Evolutionary conservation across 768 basidiomycete species (phyloP), one percentile per base, ranked within the genome.

Genomic region (Cystobasidium ongulense): DNA sequence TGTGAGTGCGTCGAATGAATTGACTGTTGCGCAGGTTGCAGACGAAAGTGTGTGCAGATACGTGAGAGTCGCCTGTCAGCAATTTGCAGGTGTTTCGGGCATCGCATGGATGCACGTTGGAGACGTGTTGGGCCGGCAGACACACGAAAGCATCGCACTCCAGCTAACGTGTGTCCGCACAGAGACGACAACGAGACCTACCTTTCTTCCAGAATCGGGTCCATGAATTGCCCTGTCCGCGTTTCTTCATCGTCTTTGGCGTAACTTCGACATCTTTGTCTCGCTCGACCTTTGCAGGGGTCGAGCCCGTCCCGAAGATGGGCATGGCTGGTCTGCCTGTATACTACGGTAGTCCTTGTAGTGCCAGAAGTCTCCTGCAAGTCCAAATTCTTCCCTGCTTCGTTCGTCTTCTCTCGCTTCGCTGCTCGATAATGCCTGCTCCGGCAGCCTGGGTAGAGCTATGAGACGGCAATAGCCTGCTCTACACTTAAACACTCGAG

Each of bases 191-290:
- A 8, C 4, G 36, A 1, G 10, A 68, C 66, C 33, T 29, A 68
- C 66, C 66, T 21, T 53, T 68, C 66, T 68, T 68, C 66, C 66
- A 68, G 27, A 68, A 68, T 5, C 66, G n/a, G 27, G 66, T 68
- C 39, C 46, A 68, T 29, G 41, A 35, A 29, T 68, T 68, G 10
- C 66, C 66, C 17, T 68, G 38, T 1, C 66, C 66, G 36, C 36
- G n/a, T 43, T 50, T 43, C 39, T 50, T 43, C 31, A 68, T 15
- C 27, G 39, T 31, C 31, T 68, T 68, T 5, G 66, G 66, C 46
- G 66, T 68, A 27, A 64, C 33, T 10, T 8, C 13, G 5, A 64
- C 63, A 64, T 64, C 63, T 25, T 64, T 27, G 25, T 38, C 25
- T 31, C 63, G 31, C 63, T 64, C 33, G 23, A 64, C 63, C 21